Conservation (phyloP, 1,284 basidiomycete genomes). For the Naganishia albida region DNA sequence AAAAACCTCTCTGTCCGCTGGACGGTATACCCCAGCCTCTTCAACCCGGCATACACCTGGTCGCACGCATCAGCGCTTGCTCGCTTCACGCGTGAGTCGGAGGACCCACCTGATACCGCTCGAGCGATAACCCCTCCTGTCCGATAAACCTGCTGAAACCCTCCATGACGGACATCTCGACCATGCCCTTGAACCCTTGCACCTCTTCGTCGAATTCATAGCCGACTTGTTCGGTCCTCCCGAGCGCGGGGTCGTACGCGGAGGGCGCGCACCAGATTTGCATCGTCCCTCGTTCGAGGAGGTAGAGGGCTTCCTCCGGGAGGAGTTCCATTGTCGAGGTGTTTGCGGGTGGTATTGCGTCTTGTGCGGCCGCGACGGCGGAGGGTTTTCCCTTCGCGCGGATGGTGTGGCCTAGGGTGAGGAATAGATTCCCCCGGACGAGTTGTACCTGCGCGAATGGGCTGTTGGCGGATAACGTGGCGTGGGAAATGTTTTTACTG, state of each 20-base stretch:
- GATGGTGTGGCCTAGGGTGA: constrained; percentile 71
- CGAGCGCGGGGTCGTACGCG: constrained; percentile 36
- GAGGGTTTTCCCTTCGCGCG: constrained; percentile 53
- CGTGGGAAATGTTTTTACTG: constrained; percentile 54
- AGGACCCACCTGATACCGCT: constrained; percentile 75
- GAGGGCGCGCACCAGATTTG: constrained; percentile 70
- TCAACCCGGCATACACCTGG: constrained; percentile 88
- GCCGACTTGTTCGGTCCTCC: constrained; percentile 33
- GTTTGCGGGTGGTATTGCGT: constrained; percentile 52
- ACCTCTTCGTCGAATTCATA: constrained; percentile 49
- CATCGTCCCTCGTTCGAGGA: constrained; percentile 82
- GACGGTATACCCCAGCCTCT: constrained; percentile 85
- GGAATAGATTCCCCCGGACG: constrained; percentile 73
- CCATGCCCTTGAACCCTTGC: constrained; percentile 76
- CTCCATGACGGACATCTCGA: constrained; percentile 92
- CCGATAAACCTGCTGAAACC: constrained; percentile 82
- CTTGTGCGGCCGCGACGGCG: too few species aligned
- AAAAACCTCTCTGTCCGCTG: constrained; percentile 60
- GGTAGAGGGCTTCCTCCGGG: constrained; percentile 90
- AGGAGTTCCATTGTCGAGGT: constrained; percentile 65
- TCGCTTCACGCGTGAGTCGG: background rate
- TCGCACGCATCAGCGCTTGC: background rate
- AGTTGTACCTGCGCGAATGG: constrained; percentile 63
- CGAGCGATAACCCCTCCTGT: constrained; percentile 71
- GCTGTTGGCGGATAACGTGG: constrained; percentile 40